Conservation (phyloP, 176 grass and related monocot species). For the Saccharum officinarum region DNA sequence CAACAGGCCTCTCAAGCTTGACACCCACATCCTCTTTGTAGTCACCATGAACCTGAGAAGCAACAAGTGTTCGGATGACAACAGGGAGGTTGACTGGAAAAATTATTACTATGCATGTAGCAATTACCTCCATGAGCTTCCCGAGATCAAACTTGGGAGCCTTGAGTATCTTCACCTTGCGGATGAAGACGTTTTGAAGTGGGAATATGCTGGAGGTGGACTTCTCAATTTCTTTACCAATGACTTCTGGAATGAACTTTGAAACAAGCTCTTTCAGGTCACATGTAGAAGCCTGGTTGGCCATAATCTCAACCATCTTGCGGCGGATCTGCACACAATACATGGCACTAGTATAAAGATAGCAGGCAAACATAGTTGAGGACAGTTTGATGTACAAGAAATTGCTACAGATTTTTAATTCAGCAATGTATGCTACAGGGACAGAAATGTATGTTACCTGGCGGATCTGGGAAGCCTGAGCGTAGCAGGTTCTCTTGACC, state of each 20-base stretch:
- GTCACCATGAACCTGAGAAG: slow-evolving; percentile 73
- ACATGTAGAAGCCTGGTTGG: slow-evolving; percentile 70
- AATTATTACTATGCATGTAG: too few species aligned
- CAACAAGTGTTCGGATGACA: neutral
- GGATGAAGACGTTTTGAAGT: slow-evolving; percentile 82
- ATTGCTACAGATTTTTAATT: neutral
- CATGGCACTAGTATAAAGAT: neutral
- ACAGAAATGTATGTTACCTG: slow-evolving; percentile 45
- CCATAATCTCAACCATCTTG: slow-evolving; percentile 98
- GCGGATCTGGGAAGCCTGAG: slow-evolving; percentile 82
- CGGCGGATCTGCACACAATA: slow-evolving; percentile 61
- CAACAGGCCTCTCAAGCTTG: slow-evolving; percentile 77
- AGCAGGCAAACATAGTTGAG: neutral
- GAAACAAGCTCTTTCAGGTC: slow-evolving; percentile 86
- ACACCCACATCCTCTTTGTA: slow-evolving; percentile 89
- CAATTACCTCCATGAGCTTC: slow-evolving; percentile 93
- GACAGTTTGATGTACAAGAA: neutral
- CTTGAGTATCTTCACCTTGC: slow-evolving; percentile 96
- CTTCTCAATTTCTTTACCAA: slow-evolving; percentile 97
- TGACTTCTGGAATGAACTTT: slow-evolving; percentile 92
- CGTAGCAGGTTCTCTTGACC: slow-evolving; percentile 94
- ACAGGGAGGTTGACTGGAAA: neutral
- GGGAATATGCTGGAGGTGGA: slow-evolving; percentile 82
- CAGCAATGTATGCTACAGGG: neutral
- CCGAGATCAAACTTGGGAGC: slow-evolving; percentile 89